These are phyloP conservation scores for Bretschneidera sinensis DNA, from an alignment of 345 rosid species.

Conservation along the genomic window DNA sequence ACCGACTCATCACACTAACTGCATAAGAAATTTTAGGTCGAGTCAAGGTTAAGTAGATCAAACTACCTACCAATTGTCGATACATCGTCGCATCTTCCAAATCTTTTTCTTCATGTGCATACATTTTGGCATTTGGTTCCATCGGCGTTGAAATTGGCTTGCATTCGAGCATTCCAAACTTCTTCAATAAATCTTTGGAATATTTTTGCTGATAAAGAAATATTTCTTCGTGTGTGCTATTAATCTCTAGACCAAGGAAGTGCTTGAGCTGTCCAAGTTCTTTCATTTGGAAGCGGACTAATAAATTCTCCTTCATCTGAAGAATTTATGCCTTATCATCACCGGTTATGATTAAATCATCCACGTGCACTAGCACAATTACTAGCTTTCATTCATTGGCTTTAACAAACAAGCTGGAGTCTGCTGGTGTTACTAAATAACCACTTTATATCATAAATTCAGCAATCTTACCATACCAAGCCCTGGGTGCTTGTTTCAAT, in stretches of 20 bases:
- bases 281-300: background rate
- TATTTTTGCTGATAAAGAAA: too few relatives aligned
- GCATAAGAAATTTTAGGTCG: too few relatives aligned
- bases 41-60: too few relatives aligned
- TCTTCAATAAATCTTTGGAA: background rate
- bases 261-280: too few relatives aligned
- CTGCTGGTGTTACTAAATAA: background rate
- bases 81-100: conserved; percentile 5
- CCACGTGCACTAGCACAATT: too few relatives aligned
- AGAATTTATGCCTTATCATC: background rate
- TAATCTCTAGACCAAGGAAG: too few relatives aligned
- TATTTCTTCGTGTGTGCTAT: too few relatives aligned
- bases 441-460: conserved; percentile 6
- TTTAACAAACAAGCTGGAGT: conserved; percentile 1
- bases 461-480: conserved; percentile 10
- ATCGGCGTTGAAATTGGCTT: background rate
- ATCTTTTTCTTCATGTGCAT: background rate
- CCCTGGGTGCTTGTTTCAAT: background rate
- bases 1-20: too few relatives aligned
- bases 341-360: too few relatives aligned
- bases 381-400: background rate
- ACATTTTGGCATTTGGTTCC: too few relatives aligned
- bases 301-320: conserved; percentile 2
- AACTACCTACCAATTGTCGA: conserved; percentile 2
- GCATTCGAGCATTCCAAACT: too few relatives aligned